phyloP scores from a whole-genome alignment of 768 basidiomycete genomes.

The Lentinula edodes region DNA sequence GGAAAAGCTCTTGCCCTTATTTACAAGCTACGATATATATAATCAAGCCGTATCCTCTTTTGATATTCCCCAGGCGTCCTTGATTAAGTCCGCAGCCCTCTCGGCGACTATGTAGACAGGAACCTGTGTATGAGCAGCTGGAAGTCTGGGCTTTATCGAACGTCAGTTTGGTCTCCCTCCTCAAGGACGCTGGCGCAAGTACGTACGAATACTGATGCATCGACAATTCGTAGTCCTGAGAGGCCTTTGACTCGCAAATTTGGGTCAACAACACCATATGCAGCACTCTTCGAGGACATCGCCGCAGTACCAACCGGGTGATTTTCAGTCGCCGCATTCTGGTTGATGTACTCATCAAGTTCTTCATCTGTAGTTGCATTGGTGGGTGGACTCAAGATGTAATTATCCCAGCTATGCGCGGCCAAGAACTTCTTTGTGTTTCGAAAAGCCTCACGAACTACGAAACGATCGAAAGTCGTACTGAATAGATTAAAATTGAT shows the following conservation, averaged over 20 bases:
- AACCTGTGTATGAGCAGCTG: slow-evolving; percentile 15
- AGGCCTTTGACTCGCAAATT: slow-evolving; percentile 26
- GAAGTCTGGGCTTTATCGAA: slow-evolving; percentile 13
- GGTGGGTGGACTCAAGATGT: slow-evolving; percentile 6
- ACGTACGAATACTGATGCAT: slow-evolving; percentile 25
- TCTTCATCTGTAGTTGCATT: slow-evolving; percentile 9
- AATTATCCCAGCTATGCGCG: slow-evolving; percentile 11
- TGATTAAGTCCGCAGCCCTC: slow-evolving; percentile 19
- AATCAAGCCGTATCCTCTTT: too few relatives aligned
- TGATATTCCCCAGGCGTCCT: slow-evolving; percentile 4
- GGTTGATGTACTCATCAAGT: slow-evolving; percentile 9
- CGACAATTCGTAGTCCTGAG: slow-evolving; percentile 26
- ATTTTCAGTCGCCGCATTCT: slow-evolving; percentile 7
- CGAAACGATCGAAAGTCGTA: slow-evolving; percentile 12
- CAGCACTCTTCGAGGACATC: slow-evolving; percentile 19
- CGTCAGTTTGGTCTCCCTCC: not conserved
- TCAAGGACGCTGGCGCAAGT: not conserved
- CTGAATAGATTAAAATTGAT: slow-evolving; percentile 39
- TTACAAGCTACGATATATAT: too few relatives aligned
- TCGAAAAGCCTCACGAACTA: slow-evolving; percentile 12
- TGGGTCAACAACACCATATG: slow-evolving; percentile 26
- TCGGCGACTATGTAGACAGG: slow-evolving; percentile 17
- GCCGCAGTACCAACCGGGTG: slow-evolving; percentile 25
- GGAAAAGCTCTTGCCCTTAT: too few relatives aligned
- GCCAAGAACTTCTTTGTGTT: slow-evolving; percentile 7